phyloP scores from a whole-genome alignment of 179 eudicot genomes.

The Amaranthus tricolor region DNA sequence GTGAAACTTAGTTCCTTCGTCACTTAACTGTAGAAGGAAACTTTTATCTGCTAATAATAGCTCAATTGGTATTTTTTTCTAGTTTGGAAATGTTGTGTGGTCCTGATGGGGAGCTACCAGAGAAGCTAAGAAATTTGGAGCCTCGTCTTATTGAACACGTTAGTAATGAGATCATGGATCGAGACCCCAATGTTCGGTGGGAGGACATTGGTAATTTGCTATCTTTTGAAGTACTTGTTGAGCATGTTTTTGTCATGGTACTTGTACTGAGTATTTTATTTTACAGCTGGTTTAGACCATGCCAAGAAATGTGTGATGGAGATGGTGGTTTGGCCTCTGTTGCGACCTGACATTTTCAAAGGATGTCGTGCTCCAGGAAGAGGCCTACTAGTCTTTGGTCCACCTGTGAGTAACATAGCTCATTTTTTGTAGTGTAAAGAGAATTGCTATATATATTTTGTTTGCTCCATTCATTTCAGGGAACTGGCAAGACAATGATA shows the following conservation, averaged over 20 bases:
- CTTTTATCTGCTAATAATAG: constrained; percentile 5
- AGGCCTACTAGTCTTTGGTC: constrained; percentile 98
- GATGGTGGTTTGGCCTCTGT: constrained; percentile 96
- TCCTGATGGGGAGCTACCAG: constrained; percentile 98
- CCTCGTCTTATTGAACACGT: constrained; percentile 96
- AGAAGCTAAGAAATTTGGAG: constrained; percentile 89
- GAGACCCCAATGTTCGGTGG: constrained; percentile 98
- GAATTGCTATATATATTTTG: constrained; percentile 1
- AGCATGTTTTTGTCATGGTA: background rate
- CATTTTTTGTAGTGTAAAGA: constrained; percentile 1
- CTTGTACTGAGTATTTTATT: constrained; percentile 23
- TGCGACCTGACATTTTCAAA: constrained; percentile 95
- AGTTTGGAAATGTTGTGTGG: constrained; percentile 94
- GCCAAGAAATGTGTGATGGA: constrained; percentile 98
- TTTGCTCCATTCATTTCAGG: constrained; percentile 44
- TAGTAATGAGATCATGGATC: constrained; percentile 97
- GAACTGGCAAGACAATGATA: constrained; percentile 98
- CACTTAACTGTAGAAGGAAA: background rate
- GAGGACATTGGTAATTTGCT: constrained; percentile 75
- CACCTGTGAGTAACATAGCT: constrained; percentile 69
- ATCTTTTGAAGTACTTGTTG: background rate
- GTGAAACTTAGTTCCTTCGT: background rate
- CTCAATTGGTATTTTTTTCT: constrained; percentile 16
- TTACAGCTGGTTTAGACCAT: constrained; percentile 89
- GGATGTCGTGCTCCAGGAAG: constrained; percentile 99